A percentile compares a stretch with the other conserved stretches of the same genome.
These are phyloP conservation scores for Tylopilus intermedius DNA, from an alignment of 768 basidiomycete species.

Conservation along the genomic window DNA sequence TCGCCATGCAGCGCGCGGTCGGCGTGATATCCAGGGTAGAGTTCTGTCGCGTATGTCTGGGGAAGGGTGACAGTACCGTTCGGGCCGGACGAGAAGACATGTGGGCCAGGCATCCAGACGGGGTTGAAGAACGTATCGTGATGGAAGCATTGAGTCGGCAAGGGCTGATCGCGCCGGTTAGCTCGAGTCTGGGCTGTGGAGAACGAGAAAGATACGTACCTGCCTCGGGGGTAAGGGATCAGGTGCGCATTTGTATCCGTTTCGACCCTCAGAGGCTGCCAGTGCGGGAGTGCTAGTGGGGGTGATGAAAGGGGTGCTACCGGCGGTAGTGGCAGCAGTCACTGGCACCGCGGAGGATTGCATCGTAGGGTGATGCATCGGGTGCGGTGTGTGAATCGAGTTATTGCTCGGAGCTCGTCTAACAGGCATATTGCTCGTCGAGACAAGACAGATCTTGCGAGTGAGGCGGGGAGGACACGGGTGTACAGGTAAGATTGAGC, in stretches of 20 bases:
- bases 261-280: not conserved
- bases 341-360: not conserved
- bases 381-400: not conserved
- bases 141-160: conserved; percentile 38
- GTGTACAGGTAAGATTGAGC: too few relatives aligned
- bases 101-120: conserved; percentile 27
- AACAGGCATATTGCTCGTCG: not conserved
- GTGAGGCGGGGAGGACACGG: too few relatives aligned
- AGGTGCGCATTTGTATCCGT: not conserved
- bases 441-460: not conserved
- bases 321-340: not conserved
- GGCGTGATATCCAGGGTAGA: not conserved
- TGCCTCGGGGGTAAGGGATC: not conserved
- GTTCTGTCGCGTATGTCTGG: too few relatives aligned
- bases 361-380: not conserved
- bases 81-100: conserved; percentile 10
- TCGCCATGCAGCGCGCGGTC: too few relatives aligned
- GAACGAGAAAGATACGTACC: not conserved
- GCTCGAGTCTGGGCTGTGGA: not conserved
- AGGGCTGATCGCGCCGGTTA: not conserved
- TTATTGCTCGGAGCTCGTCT: not conserved
- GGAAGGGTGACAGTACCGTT: not conserved
- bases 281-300: not conserved
- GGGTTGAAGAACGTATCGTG: conserved; percentile 40
- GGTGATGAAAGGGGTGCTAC: not conserved